Base-by-base conservation (phyloP, 305 asterid species). In the Plantago coronopus region DNA sequence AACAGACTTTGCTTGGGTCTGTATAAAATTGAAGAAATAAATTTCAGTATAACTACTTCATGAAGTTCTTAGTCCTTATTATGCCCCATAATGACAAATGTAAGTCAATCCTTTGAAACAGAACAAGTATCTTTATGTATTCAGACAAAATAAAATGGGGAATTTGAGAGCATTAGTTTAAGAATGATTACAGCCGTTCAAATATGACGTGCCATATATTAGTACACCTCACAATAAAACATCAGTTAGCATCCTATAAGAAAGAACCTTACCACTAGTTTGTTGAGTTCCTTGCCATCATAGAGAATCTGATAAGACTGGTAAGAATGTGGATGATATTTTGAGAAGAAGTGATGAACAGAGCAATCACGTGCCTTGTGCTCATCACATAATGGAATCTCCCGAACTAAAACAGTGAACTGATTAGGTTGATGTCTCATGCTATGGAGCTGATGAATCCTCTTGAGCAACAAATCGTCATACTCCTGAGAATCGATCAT, bases 401-500 rank as follows among this genome's bases (percentile, higher is more conserved):
- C 95, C 76, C 97, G 91, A 68, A 91, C 97, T 68, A 91, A 77
- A 71, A 91, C 94, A 45, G 97, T 84, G 76, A 88, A 84, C 71
- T 91, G 97, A 69, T 86, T 80, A 5, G 98, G 96, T 68, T 86
- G 86, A 60, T 82, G 83, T 85, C 97, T 81, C 82, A 82, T 5
- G 23, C 20, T 66, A 67, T 77, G 81, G 21, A 91, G 76, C 70
- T 83, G 91, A 57, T 74, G 83, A 66, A 80, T 72, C 82, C 96
- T 87, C 83, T 76, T 88, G 51, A 57, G 64, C 71, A 87, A 77
- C 65, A 83, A 81, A 72, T 83, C 82, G 34, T 75, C 63, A 64
- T 81, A 91, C 73, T 91, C 95, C 98, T 91, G n/a, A 81, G 49
- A 40, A 63, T n/a, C n/a, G n/a, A 74, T 18, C 58, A 42, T 40